Percentiles rank a stretch among this genome's conserved stretches.
Conservation (phyloP, 163 green algal species). For the Dunaliella salina region DNA sequence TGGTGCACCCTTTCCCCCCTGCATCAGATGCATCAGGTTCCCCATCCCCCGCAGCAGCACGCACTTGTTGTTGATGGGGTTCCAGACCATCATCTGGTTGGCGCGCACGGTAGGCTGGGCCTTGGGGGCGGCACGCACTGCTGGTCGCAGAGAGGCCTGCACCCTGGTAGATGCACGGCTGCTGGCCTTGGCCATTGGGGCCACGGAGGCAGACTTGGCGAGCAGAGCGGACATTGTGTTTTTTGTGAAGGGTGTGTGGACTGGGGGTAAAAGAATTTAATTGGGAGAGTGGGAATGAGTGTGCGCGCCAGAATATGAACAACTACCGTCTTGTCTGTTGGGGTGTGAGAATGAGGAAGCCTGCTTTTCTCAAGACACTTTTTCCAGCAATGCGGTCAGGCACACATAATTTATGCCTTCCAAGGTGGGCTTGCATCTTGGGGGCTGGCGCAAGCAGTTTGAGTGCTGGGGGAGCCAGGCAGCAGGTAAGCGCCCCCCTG, state of each 20-base stretch:
- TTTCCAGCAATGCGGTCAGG: too few species aligned
- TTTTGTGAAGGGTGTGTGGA: background rate
- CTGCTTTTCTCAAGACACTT: too few species aligned
- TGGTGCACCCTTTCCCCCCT: background rate
- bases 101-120: conserved; percentile 39
- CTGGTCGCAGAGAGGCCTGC: conserved; percentile 26
- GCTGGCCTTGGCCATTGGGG: conserved; percentile 11
- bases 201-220: conserved; percentile 28
- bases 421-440: too few species aligned
- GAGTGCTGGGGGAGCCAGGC: too few species aligned
- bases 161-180: conserved; percentile 3
- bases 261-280: background rate
- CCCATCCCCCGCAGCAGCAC: background rate
- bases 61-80: conserved; percentile 74
- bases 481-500: too few species aligned
- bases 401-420: too few species aligned
- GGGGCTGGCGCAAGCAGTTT: too few species aligned
- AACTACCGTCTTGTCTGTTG: too few species aligned
- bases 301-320: too few species aligned
- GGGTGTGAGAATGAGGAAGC: too few species aligned
- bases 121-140: conserved; percentile 26
- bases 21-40: too few species aligned
- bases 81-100: conserved; percentile 67
- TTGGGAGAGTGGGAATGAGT: too few species aligned
- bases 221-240: conserved; percentile 40